Evolutionary conservation across 2,329 filamentous ascomycete species (phyloP).

Genomic region (Sclerotinia spermophila): DNA sequence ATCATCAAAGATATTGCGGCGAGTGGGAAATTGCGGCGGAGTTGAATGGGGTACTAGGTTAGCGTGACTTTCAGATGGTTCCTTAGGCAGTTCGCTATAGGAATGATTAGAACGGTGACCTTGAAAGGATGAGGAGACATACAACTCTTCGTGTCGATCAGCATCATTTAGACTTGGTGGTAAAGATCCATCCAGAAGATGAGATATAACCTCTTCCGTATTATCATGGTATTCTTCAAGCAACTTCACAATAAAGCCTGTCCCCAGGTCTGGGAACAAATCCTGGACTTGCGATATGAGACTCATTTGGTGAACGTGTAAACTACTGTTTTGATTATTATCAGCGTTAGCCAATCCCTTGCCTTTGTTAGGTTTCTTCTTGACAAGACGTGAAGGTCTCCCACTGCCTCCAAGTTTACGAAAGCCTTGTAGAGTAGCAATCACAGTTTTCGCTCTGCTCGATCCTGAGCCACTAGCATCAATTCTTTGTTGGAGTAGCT

Average conservation of each 20-base stretch:
- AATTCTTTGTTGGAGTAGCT: conserved; percentile 55
- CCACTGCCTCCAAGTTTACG: conserved; percentile 52
- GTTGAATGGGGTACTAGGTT: conserved; percentile 58
- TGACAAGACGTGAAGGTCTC: conserved; percentile 48
- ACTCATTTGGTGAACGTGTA: conserved; percentile 76
- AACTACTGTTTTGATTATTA: conserved; percentile 27
- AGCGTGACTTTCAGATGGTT: conserved; percentile 33
- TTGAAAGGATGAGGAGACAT: conserved; percentile 19
- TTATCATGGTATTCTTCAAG: conserved; percentile 76
- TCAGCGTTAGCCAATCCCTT: conserved; percentile 54
- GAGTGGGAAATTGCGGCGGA: conserved; percentile 52
- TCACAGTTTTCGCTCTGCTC: conserved; percentile 55
- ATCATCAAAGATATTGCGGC: conserved; percentile 74
- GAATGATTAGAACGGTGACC: conserved; percentile 8
- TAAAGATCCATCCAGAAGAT: conserved; percentile 74
- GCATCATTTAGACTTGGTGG: conserved; percentile 61
- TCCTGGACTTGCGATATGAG: conserved; percentile 90
- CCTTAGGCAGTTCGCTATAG: conserved; percentile 27
- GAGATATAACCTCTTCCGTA: conserved; percentile 74
- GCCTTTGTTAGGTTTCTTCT: conserved; percentile 13
- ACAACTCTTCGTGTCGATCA: conserved; percentile 58
- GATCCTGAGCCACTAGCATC: conserved; percentile 49
- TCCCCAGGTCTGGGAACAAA: conserved; percentile 82
- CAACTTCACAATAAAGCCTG: conserved; percentile 74
- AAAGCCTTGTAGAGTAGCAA: conserved; percentile 58